Percentiles rank a stretch among this genome's conserved stretches.
Conservation (phyloP, 192 early-diverging fungal genomes). For the Phlyctochytrium arcticum region DNA sequence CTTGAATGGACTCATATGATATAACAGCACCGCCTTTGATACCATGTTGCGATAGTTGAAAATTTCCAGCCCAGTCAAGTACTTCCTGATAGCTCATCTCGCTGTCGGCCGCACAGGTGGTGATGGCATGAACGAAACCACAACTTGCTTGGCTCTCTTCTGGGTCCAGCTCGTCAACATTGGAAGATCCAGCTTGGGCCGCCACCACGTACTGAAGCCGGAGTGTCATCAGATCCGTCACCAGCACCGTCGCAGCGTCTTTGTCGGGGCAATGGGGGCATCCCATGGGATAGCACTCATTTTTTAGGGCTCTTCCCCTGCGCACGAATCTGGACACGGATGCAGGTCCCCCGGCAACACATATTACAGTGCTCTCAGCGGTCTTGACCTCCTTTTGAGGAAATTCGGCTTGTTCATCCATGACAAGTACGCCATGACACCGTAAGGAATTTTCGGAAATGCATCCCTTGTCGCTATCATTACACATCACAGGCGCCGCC, state of each 20-base stretch:
- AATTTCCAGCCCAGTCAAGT: constrained; percentile 10
- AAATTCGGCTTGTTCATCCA: constrained; percentile 9
- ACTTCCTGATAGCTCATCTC: constrained; percentile 19
- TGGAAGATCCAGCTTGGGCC: background rate
- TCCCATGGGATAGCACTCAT: constrained; percentile 4
- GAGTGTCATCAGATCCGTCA: constrained; percentile 10
- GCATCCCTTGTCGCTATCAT: constrained; percentile 5
- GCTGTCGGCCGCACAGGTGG: background rate
- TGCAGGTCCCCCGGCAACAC: constrained; percentile 7
- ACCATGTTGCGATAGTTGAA: background rate
- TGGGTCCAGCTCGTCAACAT: background rate
- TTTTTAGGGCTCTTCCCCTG: constrained; percentile 1
- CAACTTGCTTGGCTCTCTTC: background rate
- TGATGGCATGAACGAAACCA: background rate
- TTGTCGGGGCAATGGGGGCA: background rate
- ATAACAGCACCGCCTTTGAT: constrained; percentile 3
- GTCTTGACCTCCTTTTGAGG: background rate
- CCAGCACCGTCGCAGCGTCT: background rate
- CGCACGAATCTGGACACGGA: constrained; percentile 1
- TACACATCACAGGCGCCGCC: constrained; percentile 6
- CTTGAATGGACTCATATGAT: constrained; percentile 1
- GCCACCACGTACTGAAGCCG: background rate
- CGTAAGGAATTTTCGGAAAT: background rate
- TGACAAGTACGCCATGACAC: constrained; percentile 1
- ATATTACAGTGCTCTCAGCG: background rate